Evolutionary conservation across 2,329 filamentous ascomycete species (phyloP).

Genomic region (Parastagonospora avenae): DNA sequence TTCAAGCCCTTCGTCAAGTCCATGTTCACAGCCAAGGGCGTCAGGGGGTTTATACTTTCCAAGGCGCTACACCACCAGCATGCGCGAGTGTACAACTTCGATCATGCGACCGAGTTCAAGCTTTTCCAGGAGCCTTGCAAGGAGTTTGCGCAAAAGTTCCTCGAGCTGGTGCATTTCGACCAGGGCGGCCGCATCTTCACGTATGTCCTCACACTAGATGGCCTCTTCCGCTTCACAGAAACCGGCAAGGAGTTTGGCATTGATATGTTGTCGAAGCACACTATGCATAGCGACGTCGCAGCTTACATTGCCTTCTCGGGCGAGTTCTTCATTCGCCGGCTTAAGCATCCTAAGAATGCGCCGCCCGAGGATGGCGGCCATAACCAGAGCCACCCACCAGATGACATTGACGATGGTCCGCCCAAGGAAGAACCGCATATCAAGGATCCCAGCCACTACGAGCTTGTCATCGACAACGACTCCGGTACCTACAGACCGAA

Average conservation of each 20-base stretch:
- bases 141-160: conserved; percentile 77
- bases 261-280: conserved; percentile 91
- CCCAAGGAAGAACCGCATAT: conserved; percentile 41
- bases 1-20: conserved; percentile 87
- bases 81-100: conserved; percentile 85
- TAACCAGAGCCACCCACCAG: conserved; percentile 57
- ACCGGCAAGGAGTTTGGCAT: conserved; percentile 96
- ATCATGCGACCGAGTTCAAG: conserved; percentile 75
- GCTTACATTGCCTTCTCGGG: conserved; percentile 91
- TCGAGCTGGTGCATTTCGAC: conserved; percentile 85
- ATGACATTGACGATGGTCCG: conserved; percentile 55
- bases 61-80: conserved; percentile 91
- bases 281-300: conserved; percentile 92
- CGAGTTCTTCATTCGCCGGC: conserved; percentile 85
- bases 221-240: conserved; percentile 87
- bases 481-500: conserved; percentile 92
- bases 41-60: conserved; percentile 80
- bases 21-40: conserved; percentile 80
- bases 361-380: conserved; percentile 40
- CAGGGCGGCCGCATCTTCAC: conserved; percentile 87
- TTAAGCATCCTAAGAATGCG: conserved; percentile 56
- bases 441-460: conserved; percentile 68
- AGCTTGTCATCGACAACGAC: conserved; percentile 93
- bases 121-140: conserved; percentile 68
- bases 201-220: conserved; percentile 88